Evolutionary conservation across 1,284 basidiomycete species (phyloP).

Genomic region (Phellopilus nigrolimitatus): DNA sequence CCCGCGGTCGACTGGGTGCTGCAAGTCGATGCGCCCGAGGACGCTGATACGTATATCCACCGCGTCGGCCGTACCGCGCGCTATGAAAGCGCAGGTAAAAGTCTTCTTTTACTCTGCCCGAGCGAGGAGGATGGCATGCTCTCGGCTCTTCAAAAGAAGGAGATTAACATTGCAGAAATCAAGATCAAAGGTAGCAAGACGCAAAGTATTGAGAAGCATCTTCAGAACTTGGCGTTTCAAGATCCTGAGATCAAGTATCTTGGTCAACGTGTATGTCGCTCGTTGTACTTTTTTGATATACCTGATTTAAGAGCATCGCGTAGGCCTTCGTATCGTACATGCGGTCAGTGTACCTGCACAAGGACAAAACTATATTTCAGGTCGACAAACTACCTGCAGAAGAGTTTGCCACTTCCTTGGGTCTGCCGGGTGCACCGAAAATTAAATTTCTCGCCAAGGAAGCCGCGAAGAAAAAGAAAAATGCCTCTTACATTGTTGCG

Average conservation of each 20-base stretch:
- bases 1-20: constrained; percentile 97
- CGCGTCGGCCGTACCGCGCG: constrained; percentile 94
- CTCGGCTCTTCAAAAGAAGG: constrained; percentile 66
- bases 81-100: constrained; percentile 89
- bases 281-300: not conserved
- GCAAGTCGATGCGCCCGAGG: constrained; percentile 96
- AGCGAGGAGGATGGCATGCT: constrained; percentile 92
- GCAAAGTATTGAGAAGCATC: constrained; percentile 79
- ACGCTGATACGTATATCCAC: constrained; percentile 98
- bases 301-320: constrained; percentile 9
- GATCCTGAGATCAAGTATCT: constrained; percentile 98
- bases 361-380: constrained; percentile 92
- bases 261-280: constrained; percentile 73
- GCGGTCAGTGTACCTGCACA: constrained; percentile 89
- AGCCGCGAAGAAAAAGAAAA: constrained; percentile 71
- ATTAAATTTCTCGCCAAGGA: constrained; percentile 86
- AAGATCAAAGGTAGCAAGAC: constrained; percentile 91
- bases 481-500: constrained; percentile 45
- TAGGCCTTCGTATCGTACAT: constrained; percentile 97
- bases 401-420: constrained; percentile 84
- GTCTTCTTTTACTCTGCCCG: constrained; percentile 78
- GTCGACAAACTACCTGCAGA: constrained; percentile 79
- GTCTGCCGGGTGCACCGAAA: constrained; percentile 92
- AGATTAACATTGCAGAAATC: constrained; percentile 76
- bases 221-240: constrained; percentile 92